These are phyloP conservation scores for Acorus calamus DNA, from an alignment of 106 monocot species.

Conservation along the genomic window DNA sequence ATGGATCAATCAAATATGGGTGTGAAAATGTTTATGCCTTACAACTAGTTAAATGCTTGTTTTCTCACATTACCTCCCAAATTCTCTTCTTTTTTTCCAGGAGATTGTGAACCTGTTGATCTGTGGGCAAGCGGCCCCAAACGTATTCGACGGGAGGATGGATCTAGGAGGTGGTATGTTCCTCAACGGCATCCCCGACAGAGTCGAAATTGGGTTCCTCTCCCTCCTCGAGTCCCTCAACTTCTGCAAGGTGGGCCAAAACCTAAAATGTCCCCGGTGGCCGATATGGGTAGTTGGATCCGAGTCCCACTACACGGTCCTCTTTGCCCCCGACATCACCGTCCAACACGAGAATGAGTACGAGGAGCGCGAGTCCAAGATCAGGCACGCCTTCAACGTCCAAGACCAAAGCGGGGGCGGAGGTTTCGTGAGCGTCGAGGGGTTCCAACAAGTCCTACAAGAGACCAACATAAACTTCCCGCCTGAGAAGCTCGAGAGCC, in stretches of 20 bases:
- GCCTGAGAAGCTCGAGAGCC: slow-evolving; percentile 36
- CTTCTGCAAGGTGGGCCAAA: slow-evolving; percentile 86
- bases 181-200: slow-evolving; percentile 66
- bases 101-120: slow-evolving; percentile 92
- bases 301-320: slow-evolving; percentile 95
- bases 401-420: slow-evolving; percentile 96
- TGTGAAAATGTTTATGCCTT: no score
- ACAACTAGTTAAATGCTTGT: not conserved
- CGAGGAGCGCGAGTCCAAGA: slow-evolving; percentile 56
- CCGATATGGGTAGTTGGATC: slow-evolving; percentile 98
- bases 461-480: slow-evolving; percentile 59
- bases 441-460: slow-evolving; percentile 61
- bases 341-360: slow-evolving; percentile 89
- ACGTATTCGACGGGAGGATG: slow-evolving; percentile 96
- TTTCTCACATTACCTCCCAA: not conserved
- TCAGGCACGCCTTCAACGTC: slow-evolving; percentile 60
- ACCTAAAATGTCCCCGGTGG: slow-evolving; percentile 76
- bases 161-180: slow-evolving; percentile 87
- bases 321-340: slow-evolving; percentile 60
- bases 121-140: slow-evolving; percentile 86
- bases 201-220: slow-evolving; percentile 85
- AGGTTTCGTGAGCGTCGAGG: slow-evolving; percentile 76
- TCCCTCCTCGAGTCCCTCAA: slow-evolving; percentile 88
- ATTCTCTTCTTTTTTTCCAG: slow-evolving; percentile 23
- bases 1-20: no score